Conservation (phyloP, 148 eudicot species). For the Pharnaceum exiguum region DNA sequence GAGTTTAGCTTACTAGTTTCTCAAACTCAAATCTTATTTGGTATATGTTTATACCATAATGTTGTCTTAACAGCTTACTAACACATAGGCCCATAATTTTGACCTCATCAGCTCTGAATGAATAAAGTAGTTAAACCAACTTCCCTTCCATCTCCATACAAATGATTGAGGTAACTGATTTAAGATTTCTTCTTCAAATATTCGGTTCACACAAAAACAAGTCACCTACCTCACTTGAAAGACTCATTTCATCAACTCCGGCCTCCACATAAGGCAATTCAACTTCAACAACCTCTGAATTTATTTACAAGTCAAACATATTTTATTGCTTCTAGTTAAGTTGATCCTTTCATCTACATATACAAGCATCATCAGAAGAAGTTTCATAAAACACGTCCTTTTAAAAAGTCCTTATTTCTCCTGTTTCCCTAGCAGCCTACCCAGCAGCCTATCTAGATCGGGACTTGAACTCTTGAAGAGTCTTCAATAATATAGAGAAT, state of each 20-base stretch:
- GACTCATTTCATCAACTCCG: not conserved
- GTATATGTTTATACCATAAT: too few species aligned
- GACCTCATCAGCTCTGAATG: not conserved
- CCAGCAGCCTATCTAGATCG: not conserved
- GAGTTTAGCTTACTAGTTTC: too few species aligned
- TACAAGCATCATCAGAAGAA: not conserved
- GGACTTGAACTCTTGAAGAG: not conserved
- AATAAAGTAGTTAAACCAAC: constrained; percentile 8
- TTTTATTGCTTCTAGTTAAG: constrained; percentile 4
- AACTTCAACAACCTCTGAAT: constrained; percentile 6
- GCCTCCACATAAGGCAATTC: not conserved
- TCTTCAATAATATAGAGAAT: too few species aligned
- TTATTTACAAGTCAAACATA: not conserved
- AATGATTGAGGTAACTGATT: too few species aligned
- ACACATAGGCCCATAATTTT: too few species aligned
- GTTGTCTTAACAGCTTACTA: too few species aligned
- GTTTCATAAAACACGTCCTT: not conserved
- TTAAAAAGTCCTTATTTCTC: not conserved
- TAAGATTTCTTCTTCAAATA: not conserved
- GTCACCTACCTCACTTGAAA: constrained; percentile 14
- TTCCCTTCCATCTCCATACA: constrained; percentile 5
- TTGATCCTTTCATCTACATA: constrained; percentile 13
- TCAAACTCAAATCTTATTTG: too few species aligned
- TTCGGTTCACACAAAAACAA: not conserved
- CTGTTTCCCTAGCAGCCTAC: not conserved